Base-by-base conservation (phyloP, 768 basidiomycete species). In the Tulasnella sp. region DNA sequence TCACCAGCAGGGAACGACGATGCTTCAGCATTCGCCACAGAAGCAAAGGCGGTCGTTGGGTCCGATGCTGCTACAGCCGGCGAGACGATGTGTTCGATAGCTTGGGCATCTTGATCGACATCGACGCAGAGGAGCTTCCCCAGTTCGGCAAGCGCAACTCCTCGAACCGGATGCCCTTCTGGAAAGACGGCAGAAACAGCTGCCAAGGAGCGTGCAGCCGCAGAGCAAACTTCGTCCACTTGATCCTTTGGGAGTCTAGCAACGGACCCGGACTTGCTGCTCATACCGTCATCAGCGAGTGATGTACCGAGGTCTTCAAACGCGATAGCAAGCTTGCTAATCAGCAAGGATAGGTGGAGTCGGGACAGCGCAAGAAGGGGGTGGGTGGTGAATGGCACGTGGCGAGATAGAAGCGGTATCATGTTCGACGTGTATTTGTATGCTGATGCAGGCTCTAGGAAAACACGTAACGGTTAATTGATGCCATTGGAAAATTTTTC, bases 61-160 rank as follows among this genome's bases (percentile, higher is more conserved):
- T 29, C 44, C 3, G 44, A 44, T 18, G 44, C 44, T 44, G 44
- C 44, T 10, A 44, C 44, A 2, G 39, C 72, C 71, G 5, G 89
- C 90, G 0, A 93, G 93, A 5, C 91, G 93, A 82, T 26, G 32
- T 39, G 82, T 32, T 57, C 48, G 37, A 79, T 48, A 13, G 57
- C 20, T 15, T 75, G 37, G 57, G 39, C 78, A 40, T 40, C 78
- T 1, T 83, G 83, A 3, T 90, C 88, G 3, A 84, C 83, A 81
- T 95, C 93, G 0, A 95, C 91, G 0, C 89, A 89, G 7, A 96
- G 86, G 9, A 95, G 84, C 84, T 95, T 96, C 0, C 93, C 94
- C 7, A 94, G 86, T 83, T 96, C 95, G 3, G 91, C 90, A 10
- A 91, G 85, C 5, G 92, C 90, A 32, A 96, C 85, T 0, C 89